A percentile compares a stretch with the other conserved stretches of the same genome.
Conservation (phyloP, 208 protist genomes). For the Tetramitus jugosus region DNA sequence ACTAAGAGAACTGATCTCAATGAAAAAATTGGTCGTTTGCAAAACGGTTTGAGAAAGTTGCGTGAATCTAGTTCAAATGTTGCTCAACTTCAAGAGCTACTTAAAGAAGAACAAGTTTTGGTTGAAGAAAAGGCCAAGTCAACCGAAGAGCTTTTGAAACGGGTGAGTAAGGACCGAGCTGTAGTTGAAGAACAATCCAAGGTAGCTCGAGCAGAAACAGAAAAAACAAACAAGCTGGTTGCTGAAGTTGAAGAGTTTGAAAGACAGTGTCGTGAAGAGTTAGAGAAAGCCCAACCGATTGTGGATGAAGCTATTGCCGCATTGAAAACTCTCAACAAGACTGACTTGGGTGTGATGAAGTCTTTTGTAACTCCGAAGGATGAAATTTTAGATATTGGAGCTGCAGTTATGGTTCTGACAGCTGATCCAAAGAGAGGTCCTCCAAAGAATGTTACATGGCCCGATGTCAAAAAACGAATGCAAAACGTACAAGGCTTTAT, state of each 20-base stretch:
- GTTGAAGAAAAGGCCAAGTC: slow-evolving; percentile 86
- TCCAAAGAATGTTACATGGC: slow-evolving; percentile 80
- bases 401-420: slow-evolving; percentile 85
- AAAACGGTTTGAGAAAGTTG: slow-evolving; percentile 84
- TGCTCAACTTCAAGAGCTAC: slow-evolving; percentile 42
- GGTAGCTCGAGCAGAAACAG: slow-evolving; percentile 84
- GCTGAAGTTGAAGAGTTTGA: slow-evolving; percentile 74
- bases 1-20: slow-evolving; percentile 77
- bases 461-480: slow-evolving; percentile 93
- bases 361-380: slow-evolving; percentile 87
- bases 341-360: slow-evolving; percentile 90
- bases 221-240: slow-evolving; percentile 88
- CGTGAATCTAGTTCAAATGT: slow-evolving; percentile 72
- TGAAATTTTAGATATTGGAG: slow-evolving; percentile 86
- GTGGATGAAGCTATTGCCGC: slow-evolving; percentile 85
- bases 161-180: slow-evolving; percentile 83
- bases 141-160: slow-evolving; percentile 82
- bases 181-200: slow-evolving; percentile 86
- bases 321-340: slow-evolving; percentile 93
- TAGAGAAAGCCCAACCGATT: slow-evolving; percentile 80
- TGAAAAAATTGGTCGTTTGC: slow-evolving; percentile 79
- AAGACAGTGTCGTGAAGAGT: slow-evolving; percentile 42
- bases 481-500: slow-evolving; percentile 86
- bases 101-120: slow-evolving; percentile 75
- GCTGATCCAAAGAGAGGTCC: slow-evolving; percentile 57